A percentile compares a stretch with the other conserved stretches of the same genome.
These are phyloP conservation scores for Tylopilus sp. DNA, from an alignment of 768 basidiomycete genomes.

Conservation along the genomic window DNA sequence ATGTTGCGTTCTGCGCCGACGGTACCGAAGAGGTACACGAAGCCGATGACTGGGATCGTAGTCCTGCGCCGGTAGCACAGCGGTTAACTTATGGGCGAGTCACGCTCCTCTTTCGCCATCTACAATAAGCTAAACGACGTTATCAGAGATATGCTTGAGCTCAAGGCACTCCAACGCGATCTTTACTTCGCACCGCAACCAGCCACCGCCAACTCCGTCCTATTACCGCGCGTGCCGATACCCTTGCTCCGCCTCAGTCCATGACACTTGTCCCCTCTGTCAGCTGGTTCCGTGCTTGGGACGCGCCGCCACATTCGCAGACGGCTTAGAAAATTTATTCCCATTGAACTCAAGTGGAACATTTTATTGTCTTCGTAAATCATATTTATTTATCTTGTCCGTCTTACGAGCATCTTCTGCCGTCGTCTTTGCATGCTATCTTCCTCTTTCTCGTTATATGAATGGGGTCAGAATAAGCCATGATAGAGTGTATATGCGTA, in stretches of 20 bases:
- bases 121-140: background rate
- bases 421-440: too few relatives aligned
- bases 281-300: too few relatives aligned
- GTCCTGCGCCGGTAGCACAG: slow-evolving; percentile 61
- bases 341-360: too few relatives aligned
- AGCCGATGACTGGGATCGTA: slow-evolving; percentile 80
- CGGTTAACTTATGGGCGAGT: slow-evolving; percentile 68
- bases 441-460: too few relatives aligned
- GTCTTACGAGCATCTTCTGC: too few relatives aligned
- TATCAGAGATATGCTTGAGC: slow-evolving; percentile 58
- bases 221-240: slow-evolving; percentile 56
- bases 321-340: too few relatives aligned
- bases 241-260: slow-evolving; percentile 55
- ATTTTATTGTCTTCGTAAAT: too few relatives aligned
- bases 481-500: too few relatives aligned
- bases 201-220: slow-evolving; percentile 38
- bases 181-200: slow-evolving; percentile 58
- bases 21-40: slow-evolving; percentile 55
- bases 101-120: background rate
- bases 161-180: slow-evolving; percentile 65
- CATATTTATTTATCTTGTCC: too few relatives aligned
- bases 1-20: slow-evolving; percentile 58
- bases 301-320: too few relatives aligned
- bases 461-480: too few relatives aligned
- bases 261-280: slow-evolving; percentile 2